These are phyloP conservation scores for Saccharomycopsis sp. DNA, from an alignment of 805 yeast species.

Conservation along the genomic window DNA sequence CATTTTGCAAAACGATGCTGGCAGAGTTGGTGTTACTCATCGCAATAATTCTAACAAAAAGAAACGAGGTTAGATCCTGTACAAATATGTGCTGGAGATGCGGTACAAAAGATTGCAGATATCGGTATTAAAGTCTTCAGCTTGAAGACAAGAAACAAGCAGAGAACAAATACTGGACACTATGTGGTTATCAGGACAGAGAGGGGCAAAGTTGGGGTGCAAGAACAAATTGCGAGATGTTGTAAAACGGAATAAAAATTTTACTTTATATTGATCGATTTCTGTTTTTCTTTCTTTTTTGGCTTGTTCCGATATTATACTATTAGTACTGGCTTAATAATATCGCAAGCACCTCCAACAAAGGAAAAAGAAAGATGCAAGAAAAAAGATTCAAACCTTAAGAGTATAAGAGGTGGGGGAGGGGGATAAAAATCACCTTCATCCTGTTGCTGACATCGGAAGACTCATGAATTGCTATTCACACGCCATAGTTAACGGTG, in stretches of 20 bases:
- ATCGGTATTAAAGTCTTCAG: background rate
- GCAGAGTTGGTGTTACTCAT: background rate
- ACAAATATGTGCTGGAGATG: background rate
- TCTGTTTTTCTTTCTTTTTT: background rate
- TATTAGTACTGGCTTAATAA: background rate
- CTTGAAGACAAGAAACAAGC: background rate
- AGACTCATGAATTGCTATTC: background rate
- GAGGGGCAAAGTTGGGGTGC: no score
- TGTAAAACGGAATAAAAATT: background rate
- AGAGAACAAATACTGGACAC: no score
- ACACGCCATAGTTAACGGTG: background rate
- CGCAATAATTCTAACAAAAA: background rate
- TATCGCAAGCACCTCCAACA: background rate
- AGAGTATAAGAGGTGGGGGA: background rate
- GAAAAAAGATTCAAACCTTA: background rate
- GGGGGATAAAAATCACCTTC: background rate
- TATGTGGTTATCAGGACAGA: no score
- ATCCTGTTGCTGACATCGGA: background rate
- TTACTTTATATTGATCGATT: background rate
- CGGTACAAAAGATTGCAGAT: background rate
- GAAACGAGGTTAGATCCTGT: background rate
- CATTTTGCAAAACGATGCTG: slow-evolving; percentile 9
- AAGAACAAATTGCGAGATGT: background rate
- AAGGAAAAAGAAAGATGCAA: background rate
- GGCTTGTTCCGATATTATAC: background rate